These are phyloP conservation scores for Panicum miliaceum DNA, from an alignment of 176 grass and related monocot species.

Conservation along the genomic window DNA sequence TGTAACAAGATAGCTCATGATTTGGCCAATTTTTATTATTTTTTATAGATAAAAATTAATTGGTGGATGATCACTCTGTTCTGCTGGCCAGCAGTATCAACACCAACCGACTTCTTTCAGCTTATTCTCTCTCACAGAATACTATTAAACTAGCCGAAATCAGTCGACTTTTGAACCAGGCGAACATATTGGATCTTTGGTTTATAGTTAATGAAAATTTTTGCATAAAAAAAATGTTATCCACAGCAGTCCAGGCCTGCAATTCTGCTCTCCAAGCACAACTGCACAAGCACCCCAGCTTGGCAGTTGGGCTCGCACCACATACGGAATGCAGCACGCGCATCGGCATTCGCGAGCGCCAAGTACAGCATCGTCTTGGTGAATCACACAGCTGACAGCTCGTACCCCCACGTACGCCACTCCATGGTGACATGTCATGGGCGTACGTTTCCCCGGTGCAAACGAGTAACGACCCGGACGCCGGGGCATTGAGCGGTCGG, in stretches of 20 bases:
- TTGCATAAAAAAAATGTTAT: not conserved
- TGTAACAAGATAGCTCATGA: too few relatives aligned
- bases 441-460: not conserved
- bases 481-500: slow-evolving; percentile 29
- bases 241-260: not conserved
- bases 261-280: not conserved
- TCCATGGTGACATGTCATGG: slow-evolving; percentile 19
- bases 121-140: too few relatives aligned
- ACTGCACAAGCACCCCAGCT: too few relatives aligned
- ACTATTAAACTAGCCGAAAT: too few relatives aligned
- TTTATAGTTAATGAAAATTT: too few relatives aligned
- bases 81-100: too few relatives aligned
- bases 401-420: not conserved
- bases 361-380: slow-evolving; percentile 48
- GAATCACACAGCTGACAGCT: not conserved
- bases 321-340: not conserved
- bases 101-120: too few relatives aligned
- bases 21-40: too few relatives aligned
- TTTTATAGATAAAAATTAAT: too few relatives aligned
- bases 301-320: not conserved
- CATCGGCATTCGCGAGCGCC: not conserved
- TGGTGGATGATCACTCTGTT: too few relatives aligned
- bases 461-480: not conserved
- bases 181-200: too few relatives aligned
- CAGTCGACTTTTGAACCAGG: too few relatives aligned